phyloP scores from a whole-genome alignment of 2,329 filamentous ascomycete genomes.

The Aureobasidium sp. region DNA sequence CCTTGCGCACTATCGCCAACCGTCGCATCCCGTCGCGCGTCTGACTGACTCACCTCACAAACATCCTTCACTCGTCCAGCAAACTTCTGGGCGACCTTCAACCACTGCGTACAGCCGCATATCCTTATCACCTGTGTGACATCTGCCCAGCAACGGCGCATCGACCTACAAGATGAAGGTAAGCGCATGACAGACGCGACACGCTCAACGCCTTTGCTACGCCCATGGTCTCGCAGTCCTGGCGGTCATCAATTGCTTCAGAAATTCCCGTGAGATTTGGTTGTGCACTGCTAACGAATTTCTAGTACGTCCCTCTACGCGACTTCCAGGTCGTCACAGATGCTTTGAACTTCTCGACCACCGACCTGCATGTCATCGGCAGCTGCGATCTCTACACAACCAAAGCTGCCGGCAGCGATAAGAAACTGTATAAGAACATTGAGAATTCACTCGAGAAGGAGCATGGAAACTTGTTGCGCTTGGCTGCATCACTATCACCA shows the following conservation, averaged over 20 bases:
- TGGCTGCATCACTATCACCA: constrained; percentile 81
- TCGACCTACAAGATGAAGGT: constrained; percentile 16
- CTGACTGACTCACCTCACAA: not conserved
- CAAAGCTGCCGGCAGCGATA: constrained; percentile 89
- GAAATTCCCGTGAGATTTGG: not conserved
- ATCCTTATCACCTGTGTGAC: not conserved
- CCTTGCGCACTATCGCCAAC: not conserved
- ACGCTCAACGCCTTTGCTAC: not conserved
- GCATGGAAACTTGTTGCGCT: constrained; percentile 78
- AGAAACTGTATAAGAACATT: constrained; percentile 95
- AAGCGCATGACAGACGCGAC: constrained; percentile 5
- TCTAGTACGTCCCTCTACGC: constrained; percentile 80
- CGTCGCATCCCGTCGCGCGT: constrained; percentile 11
- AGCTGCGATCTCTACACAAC: constrained; percentile 96
- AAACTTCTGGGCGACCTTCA: not conserved
- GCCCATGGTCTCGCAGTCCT: not conserved
- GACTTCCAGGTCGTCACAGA: constrained; percentile 88
- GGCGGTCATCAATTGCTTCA: not conserved
- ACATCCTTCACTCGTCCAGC: not conserved
- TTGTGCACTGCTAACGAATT: not conserved
- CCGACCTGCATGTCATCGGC: constrained; percentile 85
- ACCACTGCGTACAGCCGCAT: not conserved
- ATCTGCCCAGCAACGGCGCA: constrained; percentile 1
- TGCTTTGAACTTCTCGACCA: constrained; percentile 91
- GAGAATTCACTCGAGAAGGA: constrained; percentile 85